phyloP scores from a whole-genome alignment of 805 yeast genomes.

The Geotrichum ghanense region DNA sequence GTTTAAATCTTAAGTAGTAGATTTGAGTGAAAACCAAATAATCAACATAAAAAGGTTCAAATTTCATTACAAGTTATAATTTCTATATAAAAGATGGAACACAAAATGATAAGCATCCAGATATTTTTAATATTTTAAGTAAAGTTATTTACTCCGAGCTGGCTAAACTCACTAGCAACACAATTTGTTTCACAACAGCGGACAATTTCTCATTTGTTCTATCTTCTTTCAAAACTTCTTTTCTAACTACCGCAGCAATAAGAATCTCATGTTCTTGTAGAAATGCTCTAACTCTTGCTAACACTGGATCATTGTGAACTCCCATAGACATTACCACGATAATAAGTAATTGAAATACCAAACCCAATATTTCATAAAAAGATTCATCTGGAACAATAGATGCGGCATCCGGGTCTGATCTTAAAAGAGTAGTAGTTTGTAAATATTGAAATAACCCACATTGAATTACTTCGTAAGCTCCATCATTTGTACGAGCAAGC shows the following conservation, averaged over 20 bases:
- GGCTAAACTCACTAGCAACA: constrained; percentile 45
- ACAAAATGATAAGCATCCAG: too few relatives aligned
- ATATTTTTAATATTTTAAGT: too few relatives aligned
- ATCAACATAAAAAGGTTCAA: too few relatives aligned
- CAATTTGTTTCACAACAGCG: constrained; percentile 41
- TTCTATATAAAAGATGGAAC: too few relatives aligned
- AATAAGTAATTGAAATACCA: constrained; percentile 58
- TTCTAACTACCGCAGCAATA: constrained; percentile 50
- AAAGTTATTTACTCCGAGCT: too few relatives aligned
- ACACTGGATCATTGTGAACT: constrained; percentile 52
- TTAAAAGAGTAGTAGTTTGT: constrained; percentile 42
- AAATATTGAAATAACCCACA: constrained; percentile 59
- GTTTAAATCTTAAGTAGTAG: too few relatives aligned
- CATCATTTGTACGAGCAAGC: constrained; percentile 63
- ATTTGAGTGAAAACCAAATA: too few relatives aligned
- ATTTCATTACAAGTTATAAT: too few relatives aligned
- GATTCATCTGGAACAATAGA: constrained; percentile 38
- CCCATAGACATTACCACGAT: constrained; percentile 68
- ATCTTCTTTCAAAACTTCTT: constrained; percentile 29
- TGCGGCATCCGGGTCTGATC: constrained; percentile 56
- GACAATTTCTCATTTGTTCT: constrained; percentile 26
- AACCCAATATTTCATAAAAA: constrained; percentile 38
- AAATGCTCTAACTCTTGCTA: constrained; percentile 40
- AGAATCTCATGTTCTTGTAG: constrained; percentile 42
- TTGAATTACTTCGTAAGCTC: constrained; percentile 68